Evolutionary conservation across 2,329 filamentous ascomycete genomes (phyloP), one percentile per base, ranked within the genome.

Genomic region (Neobulgaria alba): DNA sequence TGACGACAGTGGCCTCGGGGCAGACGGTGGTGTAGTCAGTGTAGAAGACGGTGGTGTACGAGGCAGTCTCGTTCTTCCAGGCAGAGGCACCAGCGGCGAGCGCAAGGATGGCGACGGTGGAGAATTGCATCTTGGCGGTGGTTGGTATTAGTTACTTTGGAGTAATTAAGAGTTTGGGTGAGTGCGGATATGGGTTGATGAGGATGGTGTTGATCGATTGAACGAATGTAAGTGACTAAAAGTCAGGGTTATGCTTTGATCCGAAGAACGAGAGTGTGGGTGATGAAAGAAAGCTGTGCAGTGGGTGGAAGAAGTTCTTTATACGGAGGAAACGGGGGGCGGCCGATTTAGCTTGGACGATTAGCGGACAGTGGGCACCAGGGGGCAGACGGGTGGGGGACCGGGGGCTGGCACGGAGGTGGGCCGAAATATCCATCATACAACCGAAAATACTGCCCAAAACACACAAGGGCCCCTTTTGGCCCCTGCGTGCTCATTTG

Each of bases 11-110:
- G 33, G 72, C 56, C 44, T 53, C 57, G 5, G 73, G 69, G 67
- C 73, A 77, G 63, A 65, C 71, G 45, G 69, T 57, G 48, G 68
- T 67, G 49, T 65, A 67, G 32, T 68, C 63, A 45, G 60, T 72
- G 46, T 71, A 65, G 46, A 71, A 60, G 53, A 71, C 64, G 46
- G 68, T 72, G 56, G 62, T 59, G 62, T 69, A 70, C 67, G 42
- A 42, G 57, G 70, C 60, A 55, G 67, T 69, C 31, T 40, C 36
- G 41, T 53, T 55, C 21, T 16, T 39, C 12, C 26, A 12, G 21
- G 57, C 54, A n/a, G 48, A 38, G 36, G 53, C 59, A 39, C 56
- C 36, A 32, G 52, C 59, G 41, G 53, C 57, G 41, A 55, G 51
- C 50, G 59, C 59, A 50, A 54, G 37, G 53, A 59, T 31, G 51